Percentiles rank a stretch among this genome's conserved stretches.
phyloP scores from a whole-genome alignment of 805 yeast genomes.

The Candida silvatica region DNA sequence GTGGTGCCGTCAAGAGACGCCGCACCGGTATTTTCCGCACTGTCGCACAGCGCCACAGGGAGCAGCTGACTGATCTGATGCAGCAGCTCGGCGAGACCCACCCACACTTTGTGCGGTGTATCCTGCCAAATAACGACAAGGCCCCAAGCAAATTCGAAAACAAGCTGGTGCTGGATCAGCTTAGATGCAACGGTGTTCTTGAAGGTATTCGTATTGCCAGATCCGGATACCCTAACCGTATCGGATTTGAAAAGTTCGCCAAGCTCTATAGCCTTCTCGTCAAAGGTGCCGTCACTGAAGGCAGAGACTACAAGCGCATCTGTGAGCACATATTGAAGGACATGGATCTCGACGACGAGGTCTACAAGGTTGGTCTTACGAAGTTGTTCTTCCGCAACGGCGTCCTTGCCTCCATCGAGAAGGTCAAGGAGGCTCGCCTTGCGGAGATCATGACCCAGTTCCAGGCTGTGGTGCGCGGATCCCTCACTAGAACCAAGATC shows the following conservation, averaged over 20 bases:
- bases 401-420: slow-evolving; percentile 70
- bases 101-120: slow-evolving; percentile 96
- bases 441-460: slow-evolving; percentile 46
- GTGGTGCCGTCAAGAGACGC: slow-evolving; percentile 13
- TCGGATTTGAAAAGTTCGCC: slow-evolving; percentile 74
- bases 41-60: slow-evolving; percentile 82
- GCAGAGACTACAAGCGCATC: slow-evolving; percentile 46
- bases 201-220: slow-evolving; percentile 97
- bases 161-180: slow-evolving; percentile 71
- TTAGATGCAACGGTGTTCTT: slow-evolving; percentile 93
- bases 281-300: slow-evolving; percentile 27
- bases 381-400: slow-evolving; percentile 73
- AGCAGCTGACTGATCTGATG: slow-evolving; percentile 68
- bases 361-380: slow-evolving; percentile 60
- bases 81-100: slow-evolving; percentile 68
- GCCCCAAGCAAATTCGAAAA: slow-evolving; percentile 66
- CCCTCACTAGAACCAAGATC: slow-evolving; percentile 40
- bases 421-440: slow-evolving; percentile 59
- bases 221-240: slow-evolving; percentile 93
- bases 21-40: slow-evolving; percentile 48
- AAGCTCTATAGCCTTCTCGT: slow-evolving; percentile 67
- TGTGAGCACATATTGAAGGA: slow-evolving; percentile 60
- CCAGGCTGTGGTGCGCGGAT: slow-evolving; percentile 62
- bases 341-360: slow-evolving; percentile 50
- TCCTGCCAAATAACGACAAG: slow-evolving; percentile 78